Evolutionary conservation across 768 basidiomycete species (phyloP).

Genomic region (Lyophyllum semitale): DNA sequence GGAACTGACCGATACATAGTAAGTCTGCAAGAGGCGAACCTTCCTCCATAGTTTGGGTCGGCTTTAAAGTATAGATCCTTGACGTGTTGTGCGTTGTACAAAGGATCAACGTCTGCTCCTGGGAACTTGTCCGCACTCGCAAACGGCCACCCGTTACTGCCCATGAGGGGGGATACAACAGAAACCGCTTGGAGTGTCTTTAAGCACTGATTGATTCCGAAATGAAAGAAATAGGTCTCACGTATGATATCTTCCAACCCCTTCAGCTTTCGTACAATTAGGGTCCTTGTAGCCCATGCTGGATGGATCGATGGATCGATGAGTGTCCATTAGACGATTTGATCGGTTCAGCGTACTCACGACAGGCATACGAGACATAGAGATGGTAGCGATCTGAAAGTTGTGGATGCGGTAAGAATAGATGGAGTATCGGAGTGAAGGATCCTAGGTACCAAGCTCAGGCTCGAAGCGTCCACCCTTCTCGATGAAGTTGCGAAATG

Average conservation of each 20-base stretch:
- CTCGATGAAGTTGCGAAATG: constrained; percentile 58
- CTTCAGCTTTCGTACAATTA: constrained; percentile 90
- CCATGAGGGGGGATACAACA: constrained; percentile 87
- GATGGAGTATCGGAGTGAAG: not conserved
- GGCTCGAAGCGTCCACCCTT: constrained; percentile 66
- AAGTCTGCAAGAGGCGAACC: constrained; percentile 38
- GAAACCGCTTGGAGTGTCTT: constrained; percentile 57
- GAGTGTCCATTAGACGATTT: constrained; percentile 2
- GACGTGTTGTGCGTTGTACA: constrained; percentile 69
- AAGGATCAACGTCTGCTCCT: constrained; percentile 73
- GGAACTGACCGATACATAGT: not conserved
- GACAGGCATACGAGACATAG: constrained; percentile 86
- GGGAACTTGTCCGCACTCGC: constrained; percentile 68
- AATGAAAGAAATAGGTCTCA: constrained; percentile 35
- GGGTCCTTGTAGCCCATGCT: constrained; percentile 93
- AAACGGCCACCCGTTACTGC: constrained; percentile 85
- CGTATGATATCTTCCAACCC: constrained; percentile 85
- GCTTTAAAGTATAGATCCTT: constrained; percentile 85
- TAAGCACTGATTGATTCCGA: constrained; percentile 9
- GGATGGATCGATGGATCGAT: constrained; percentile 3
- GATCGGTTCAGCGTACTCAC: constrained; percentile 40
- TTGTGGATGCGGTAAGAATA: not conserved
- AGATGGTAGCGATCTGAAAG: constrained; percentile 83
- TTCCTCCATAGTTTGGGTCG: constrained; percentile 69
- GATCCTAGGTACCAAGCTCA: constrained; percentile 64